phyloP scores from a whole-genome alignment of 2,329 filamentous ascomycete genomes.

The Cercospora canescens region DNA sequence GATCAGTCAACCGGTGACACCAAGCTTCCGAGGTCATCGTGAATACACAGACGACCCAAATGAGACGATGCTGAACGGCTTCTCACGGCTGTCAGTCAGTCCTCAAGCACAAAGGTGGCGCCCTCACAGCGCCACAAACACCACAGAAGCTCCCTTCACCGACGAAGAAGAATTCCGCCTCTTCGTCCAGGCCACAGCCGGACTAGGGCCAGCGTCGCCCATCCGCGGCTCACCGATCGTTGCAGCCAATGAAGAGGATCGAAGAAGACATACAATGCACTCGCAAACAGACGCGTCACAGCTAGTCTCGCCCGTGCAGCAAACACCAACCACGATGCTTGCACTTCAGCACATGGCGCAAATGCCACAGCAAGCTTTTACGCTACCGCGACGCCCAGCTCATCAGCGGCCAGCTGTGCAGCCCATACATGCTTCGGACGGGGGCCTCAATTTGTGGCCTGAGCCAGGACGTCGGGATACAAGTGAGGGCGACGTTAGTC shows the following conservation, averaged over 20 bases:
- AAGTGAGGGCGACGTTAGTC: conserved; percentile 15
- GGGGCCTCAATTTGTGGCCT: conserved; percentile 26
- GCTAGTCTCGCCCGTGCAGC: conserved; percentile 25
- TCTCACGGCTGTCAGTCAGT: conserved; percentile 24
- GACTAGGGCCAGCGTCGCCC: conserved; percentile 29
- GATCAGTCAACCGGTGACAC: conserved; percentile 31
- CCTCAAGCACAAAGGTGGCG: conserved; percentile 19
- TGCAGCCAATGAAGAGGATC: background rate
- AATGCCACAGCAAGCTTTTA: conserved; percentile 21
- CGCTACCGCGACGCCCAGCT: conserved; percentile 7
- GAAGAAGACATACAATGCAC: background rate
- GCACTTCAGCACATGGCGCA: conserved; percentile 31
- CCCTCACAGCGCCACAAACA: conserved; percentile 14
- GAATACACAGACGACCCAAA: conserved; percentile 3
- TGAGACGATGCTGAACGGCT: conserved; percentile 14
- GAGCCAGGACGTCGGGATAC: conserved; percentile 18
- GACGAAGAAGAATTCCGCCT: conserved; percentile 34
- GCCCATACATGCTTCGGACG: conserved; percentile 7
- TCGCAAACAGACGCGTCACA: background rate
- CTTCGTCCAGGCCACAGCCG: conserved; percentile 36
- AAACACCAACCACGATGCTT: conserved; percentile 28
- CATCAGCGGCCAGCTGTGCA: conserved; percentile 1
- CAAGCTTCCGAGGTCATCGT: conserved; percentile 3
- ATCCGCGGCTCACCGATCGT: conserved; percentile 8
- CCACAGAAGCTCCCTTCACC: conserved; percentile 29